A percentile compares a stretch with the other conserved stretches of the same genome.
Evolutionary conservation across 345 rosid species (phyloP).

Genomic region (Erysimum cheiranthoides): DNA sequence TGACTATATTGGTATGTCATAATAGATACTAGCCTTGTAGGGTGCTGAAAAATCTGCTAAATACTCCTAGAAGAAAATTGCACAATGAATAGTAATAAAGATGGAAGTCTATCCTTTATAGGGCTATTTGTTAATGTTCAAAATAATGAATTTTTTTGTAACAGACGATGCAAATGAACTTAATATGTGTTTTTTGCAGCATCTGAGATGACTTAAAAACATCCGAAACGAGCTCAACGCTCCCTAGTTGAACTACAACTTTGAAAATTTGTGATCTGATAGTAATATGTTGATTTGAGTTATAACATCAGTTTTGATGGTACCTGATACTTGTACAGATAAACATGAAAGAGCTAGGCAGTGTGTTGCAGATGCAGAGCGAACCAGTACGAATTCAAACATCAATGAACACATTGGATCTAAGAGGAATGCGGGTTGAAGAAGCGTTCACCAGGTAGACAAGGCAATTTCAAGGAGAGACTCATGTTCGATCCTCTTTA

Average conservation of each 20-base stretch:
- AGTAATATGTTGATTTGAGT: constrained; percentile 6
- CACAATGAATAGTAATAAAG: background rate
- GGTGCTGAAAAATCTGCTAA: no score
- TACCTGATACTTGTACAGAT: constrained; percentile 28
- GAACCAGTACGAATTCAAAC: constrained; percentile 61
- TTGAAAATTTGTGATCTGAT: background rate
- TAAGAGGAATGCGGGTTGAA: constrained; percentile 80
- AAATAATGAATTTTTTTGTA: no score
- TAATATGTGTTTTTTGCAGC: background rate
- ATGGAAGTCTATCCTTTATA: background rate
- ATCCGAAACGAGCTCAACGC: background rate
- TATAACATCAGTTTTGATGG: constrained; percentile 13
- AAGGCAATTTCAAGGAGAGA: constrained; percentile 64
- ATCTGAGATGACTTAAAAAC: background rate
- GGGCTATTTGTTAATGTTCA: background rate
- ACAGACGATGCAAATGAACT: no score
- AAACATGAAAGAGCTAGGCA: constrained; percentile 47
- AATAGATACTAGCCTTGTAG: background rate
- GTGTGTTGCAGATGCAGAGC: constrained; percentile 43
- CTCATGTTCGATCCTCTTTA: constrained; percentile 60
- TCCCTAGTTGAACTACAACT: background rate
- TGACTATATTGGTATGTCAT: constrained; percentile 3
- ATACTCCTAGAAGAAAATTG: background rate
- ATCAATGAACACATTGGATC: constrained; percentile 80
- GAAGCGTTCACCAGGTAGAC: constrained; percentile 74